Conservation (phyloP, 495 filamentous ascomycete genomes). For the Talaromyces borbonicus region DNA sequence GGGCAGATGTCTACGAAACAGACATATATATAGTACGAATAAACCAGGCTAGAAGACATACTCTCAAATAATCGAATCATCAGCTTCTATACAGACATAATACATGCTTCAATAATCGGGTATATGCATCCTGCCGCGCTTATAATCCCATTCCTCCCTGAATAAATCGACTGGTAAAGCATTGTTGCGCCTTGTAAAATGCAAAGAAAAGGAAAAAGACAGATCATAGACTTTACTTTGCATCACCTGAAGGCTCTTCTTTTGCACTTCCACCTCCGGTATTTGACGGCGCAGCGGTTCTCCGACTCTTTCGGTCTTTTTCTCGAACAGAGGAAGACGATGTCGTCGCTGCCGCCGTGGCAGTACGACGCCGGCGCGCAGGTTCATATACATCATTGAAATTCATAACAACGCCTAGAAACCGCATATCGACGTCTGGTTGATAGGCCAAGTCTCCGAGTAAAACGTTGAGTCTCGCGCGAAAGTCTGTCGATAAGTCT, state of each 20-base stretch:
- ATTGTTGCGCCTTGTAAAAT: not conserved
- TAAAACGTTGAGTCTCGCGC: constrained; percentile 61
- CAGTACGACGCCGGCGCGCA: constrained; percentile 43
- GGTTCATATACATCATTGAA: constrained; percentile 96
- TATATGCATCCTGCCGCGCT: not conserved
- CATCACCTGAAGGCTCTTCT: not conserved
- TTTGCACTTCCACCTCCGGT: not conserved
- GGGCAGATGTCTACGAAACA: too few relatives aligned
- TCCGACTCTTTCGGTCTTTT: not conserved
- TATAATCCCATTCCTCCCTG: too few relatives aligned
- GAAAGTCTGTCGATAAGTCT: constrained; percentile 64
- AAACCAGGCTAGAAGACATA: not conserved
- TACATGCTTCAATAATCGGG: too few relatives aligned
- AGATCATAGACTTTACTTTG: not conserved
- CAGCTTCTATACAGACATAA: not conserved
- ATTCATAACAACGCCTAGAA: constrained; percentile 94
- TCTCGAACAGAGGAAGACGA: constrained; percentile 3
- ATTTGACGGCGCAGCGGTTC: not conserved
- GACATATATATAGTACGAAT: not conserved
- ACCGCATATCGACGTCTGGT: constrained; percentile 90
- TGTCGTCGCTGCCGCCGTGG: constrained; percentile 10
- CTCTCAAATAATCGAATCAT: not conserved
- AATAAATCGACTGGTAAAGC: too few relatives aligned
- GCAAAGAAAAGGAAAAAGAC: not conserved
- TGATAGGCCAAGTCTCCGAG: constrained; percentile 87